Conservation (phyloP, 306 rosid species). For the Parietaria judaica region DNA sequence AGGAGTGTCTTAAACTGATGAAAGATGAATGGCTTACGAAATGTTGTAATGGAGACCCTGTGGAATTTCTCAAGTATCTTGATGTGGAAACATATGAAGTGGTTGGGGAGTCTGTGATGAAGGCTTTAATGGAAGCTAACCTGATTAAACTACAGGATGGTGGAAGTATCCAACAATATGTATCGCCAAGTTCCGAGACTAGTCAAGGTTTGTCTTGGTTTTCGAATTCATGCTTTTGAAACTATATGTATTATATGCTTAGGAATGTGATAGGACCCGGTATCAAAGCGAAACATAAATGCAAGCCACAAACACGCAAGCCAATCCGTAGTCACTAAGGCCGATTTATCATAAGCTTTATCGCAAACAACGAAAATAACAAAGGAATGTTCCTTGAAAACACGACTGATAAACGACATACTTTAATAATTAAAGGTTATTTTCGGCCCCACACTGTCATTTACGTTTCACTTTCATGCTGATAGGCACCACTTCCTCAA, state of each 20-base stretch:
- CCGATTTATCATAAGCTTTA: no score
- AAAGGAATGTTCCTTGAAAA: no score
- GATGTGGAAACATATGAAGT: conserved; percentile 96
- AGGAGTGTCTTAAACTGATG: conserved; percentile 78
- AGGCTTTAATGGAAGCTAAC: conserved; percentile 55
- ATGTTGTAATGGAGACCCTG: conserved; percentile 61
- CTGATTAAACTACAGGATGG: conserved; percentile 45
- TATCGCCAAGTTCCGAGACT: conserved; percentile 25
- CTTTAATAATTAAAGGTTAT: no score
- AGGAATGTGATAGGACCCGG: background rate
- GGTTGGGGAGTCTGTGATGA: conserved; percentile 79
- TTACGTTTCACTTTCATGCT: background rate
- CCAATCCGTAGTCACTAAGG: no score
- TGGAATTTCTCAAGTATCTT: conserved; percentile 75
- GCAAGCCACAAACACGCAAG: no score
- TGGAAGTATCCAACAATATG: conserved; percentile 50
- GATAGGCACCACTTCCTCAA: conserved; percentile 34
- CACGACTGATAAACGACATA: no score
- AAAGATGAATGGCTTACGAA: conserved; percentile 84
- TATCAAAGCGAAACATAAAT: no score
- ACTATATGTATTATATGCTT: background rate
- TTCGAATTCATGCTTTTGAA: background rate
- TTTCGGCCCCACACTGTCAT: no score
- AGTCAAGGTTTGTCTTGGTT: conserved; percentile 37
- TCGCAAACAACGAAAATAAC: no score